Base-by-base conservation (phyloP, 1,139 yeast species). In the Pichia sp. region DNA sequence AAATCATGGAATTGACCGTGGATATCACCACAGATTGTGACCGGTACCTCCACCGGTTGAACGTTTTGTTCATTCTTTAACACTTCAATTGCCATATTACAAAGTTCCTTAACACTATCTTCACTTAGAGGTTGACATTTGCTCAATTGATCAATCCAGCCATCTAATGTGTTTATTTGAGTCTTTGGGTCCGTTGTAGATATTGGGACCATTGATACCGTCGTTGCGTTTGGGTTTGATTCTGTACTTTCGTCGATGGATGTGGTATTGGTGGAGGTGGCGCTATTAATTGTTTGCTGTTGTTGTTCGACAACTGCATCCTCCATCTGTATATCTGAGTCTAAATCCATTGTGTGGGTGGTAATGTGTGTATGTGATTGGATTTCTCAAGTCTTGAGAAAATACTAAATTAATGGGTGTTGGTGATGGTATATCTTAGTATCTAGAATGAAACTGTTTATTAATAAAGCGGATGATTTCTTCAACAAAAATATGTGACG, bases 21-120 rank as follows among this genome's bases (percentile, higher is more conserved):
- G 29, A 91, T 91, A 58, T 91, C 97, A 37, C 99, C 99, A 64
- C 98, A 93, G 34, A 91, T 85, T n/a, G 97, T 88, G 33, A 86
- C 96, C 3, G 98, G 98, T 1, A 95, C 93, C 50, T 81, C 85
- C 29, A 91, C 96, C 6, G 88, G 87, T 56, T 88, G 95, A 33
- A 91, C 96, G 58, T 93, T 91, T 46, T 88, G 83, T 64, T 93
- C 98, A 49, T 75, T 78, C 56, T 87, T 88, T 49, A 91, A 67
- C 29, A 91, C 79, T 47, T 91, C 97, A 51, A 86, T 84, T n/a
- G 95, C 95, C 72, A 83, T 81, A 41, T 74, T 72, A 57, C 98
- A 91, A 45, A 91, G 69, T 51, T 74, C 73, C 52, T 79, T 77
- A 31, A 93, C 94, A 41, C 85, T 88, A 28, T 73, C 74, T 57